A percentile compares a stretch with the other conserved stretches of the same genome.
phyloP scores from a whole-genome alignment of 106 monocot genomes.

The Narthecium ossifragum region DNA sequence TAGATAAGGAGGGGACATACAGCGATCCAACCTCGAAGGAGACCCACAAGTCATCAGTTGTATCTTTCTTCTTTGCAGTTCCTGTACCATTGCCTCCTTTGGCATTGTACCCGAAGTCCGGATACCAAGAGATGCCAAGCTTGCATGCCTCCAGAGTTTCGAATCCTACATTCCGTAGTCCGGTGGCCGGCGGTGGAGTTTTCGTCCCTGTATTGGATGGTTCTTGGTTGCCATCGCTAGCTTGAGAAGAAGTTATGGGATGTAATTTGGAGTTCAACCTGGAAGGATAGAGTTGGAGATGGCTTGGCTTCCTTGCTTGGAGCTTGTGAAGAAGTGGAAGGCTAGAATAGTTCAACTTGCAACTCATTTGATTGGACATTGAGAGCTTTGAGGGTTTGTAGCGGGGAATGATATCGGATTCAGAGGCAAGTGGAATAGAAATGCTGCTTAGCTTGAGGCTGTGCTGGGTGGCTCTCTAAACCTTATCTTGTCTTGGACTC shows the following conservation, averaged over 20 bases:
- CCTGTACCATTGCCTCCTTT: slow-evolving; percentile 50
- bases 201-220: neutral
- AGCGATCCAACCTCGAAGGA: slow-evolving; percentile 46
- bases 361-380: neutral
- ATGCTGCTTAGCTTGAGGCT: neutral
- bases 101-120: slow-evolving; percentile 66
- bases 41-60: slow-evolving; percentile 11
- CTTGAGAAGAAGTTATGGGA: neutral
- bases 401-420: neutral
- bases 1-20: slow-evolving; percentile 59
- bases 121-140: slow-evolving; percentile 67
- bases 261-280: neutral
- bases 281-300: too few species aligned
- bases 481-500: neutral
- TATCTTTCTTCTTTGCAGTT: neutral
- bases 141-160: slow-evolving; percentile 40
- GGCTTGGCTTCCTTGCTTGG: neutral
- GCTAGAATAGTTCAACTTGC: neutral
- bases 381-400: neutral
- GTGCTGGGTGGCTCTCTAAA: neutral
- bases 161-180: slow-evolving; percentile 25
- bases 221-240: slow-evolving; percentile 6
- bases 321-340: neutral
- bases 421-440: neutral
- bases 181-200: neutral